Percentiles rank a stretch among this genome's conserved stretches.
These are phyloP conservation scores for Mrakia gelida DNA, from an alignment of 768 basidiomycete species.

Conservation along the genomic window DNA sequence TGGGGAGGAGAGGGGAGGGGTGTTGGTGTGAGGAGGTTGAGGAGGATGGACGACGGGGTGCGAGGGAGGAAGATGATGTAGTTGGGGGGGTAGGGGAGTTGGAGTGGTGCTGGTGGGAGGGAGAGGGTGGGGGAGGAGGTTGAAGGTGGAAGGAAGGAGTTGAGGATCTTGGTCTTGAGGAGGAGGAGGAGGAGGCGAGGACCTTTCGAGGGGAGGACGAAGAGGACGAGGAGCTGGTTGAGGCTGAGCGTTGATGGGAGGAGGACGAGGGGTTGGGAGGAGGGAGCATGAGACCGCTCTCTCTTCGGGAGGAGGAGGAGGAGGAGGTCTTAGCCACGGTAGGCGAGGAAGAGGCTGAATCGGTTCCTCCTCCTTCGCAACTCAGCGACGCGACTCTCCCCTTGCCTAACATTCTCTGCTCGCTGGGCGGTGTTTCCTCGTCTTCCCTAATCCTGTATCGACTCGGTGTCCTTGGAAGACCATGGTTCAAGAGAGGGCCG, in stretches of 20 bases:
- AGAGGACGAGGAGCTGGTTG: neutral
- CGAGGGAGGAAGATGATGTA: neutral
- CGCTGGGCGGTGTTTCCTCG: neutral
- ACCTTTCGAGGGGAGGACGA: neutral
- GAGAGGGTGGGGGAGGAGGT: slow-evolving; percentile 4
- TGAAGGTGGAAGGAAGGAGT: slow-evolving; percentile 11
- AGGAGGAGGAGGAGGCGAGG: neutral
- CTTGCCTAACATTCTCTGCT: neutral
- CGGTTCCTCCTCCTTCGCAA: neutral
- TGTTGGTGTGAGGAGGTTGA: neutral
- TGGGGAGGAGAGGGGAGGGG: neutral
- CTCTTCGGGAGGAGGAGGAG: neutral
- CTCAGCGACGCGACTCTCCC: neutral
- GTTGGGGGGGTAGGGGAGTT: neutral
- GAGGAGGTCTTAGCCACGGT: neutral
- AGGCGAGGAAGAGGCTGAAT: neutral
- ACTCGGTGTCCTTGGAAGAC: slow-evolving; percentile 19
- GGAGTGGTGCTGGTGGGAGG: neutral
- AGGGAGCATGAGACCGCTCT: slow-evolving; percentile 21
- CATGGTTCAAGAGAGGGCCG: neutral
- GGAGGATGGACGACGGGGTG: neutral
- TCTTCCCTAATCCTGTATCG: slow-evolving; percentile 22
- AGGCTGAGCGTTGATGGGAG: neutral
- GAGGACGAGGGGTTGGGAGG: neutral
- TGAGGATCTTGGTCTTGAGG: neutral